Evolutionary conservation across 2,329 filamentous ascomycete genomes (phyloP).

Genomic region (Xenoacremonium recifei): DNA sequence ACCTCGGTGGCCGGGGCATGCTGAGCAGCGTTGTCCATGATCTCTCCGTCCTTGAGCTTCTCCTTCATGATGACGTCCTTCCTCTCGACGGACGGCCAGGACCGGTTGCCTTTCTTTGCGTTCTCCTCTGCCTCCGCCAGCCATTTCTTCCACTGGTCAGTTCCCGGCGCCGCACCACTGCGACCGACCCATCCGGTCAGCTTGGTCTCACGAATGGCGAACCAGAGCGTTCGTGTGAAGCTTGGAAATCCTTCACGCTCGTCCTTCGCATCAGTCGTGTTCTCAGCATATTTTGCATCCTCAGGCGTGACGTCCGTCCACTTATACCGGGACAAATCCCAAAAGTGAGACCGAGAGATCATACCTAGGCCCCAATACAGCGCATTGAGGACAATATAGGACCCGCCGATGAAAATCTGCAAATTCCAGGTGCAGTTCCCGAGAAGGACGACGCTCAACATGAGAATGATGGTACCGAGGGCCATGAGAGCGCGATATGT

Average conservation of each 20-base stretch:
- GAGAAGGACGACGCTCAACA: slow-evolving; percentile 59
- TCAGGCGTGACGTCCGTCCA: slow-evolving; percentile 39
- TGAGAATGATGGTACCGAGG: slow-evolving; percentile 57
- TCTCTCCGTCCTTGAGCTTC: slow-evolving; percentile 14
- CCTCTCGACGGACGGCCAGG: slow-evolving; percentile 47
- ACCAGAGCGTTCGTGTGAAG: slow-evolving; percentile 59
- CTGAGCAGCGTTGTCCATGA: slow-evolving; percentile 27
- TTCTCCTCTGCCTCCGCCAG: slow-evolving; percentile 45
- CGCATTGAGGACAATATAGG: slow-evolving; percentile 59
- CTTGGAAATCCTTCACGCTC: slow-evolving; percentile 41
- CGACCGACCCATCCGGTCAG: slow-evolving; percentile 52
- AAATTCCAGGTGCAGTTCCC: slow-evolving; percentile 62
- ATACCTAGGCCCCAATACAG: slow-evolving; percentile 58
- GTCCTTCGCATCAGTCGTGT: slow-evolving; percentile 26
- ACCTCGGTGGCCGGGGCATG: slow-evolving; percentile 29
- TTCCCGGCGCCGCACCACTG: slow-evolving; percentile 51
- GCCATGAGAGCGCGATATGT: slow-evolving; percentile 55
- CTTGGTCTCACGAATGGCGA: slow-evolving; percentile 54
- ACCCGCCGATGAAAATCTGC: slow-evolving; percentile 56
- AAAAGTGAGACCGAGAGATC: slow-evolving; percentile 48
- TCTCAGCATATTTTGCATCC: slow-evolving; percentile 37
- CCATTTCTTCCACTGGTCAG: slow-evolving; percentile 54
- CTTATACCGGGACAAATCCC: slow-evolving; percentile 56
- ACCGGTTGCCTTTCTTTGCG: slow-evolving; percentile 28
- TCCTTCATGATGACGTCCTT: slow-evolving; percentile 50